Evolutionary conservation across 441 rosid species (phyloP).

Genomic region (Capsella rubella): DNA sequence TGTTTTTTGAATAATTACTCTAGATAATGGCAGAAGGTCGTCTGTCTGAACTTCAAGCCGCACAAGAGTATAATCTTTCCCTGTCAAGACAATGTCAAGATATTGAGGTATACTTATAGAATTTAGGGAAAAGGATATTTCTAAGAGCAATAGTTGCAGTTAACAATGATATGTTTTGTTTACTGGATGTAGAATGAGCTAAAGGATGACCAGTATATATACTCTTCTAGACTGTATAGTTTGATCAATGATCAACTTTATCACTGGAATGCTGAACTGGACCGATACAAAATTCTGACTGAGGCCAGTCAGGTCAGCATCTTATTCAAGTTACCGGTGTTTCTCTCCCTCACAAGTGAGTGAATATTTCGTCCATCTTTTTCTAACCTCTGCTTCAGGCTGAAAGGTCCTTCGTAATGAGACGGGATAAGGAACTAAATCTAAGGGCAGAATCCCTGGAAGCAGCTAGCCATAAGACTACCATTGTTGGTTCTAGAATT

Average conservation of each 20-base stretch:
- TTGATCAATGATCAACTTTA: conserved; percentile 83
- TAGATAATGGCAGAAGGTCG: conserved; percentile 85
- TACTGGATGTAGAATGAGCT: conserved; percentile 66
- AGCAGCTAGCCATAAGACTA: conserved; percentile 62
- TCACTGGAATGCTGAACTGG: conserved; percentile 82
- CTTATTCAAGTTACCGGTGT: conserved; percentile 37
- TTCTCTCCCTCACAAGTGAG: conserved; percentile 36
- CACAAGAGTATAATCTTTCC: conserved; percentile 68
- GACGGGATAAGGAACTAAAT: conserved; percentile 87
- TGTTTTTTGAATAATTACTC: conserved; percentile 48
- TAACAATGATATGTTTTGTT: conserved; percentile 38
- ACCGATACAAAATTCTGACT: conserved; percentile 62
- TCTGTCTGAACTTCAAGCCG: conserved; percentile 83
- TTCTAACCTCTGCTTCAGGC: conserved; percentile 64
- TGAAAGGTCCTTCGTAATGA: conserved; percentile 70
- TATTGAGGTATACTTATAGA: conserved; percentile 64
- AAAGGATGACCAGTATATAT: conserved; percentile 81
- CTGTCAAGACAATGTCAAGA: conserved; percentile 77
- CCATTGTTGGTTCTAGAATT: conserved; percentile 64
- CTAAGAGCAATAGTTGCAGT: conserved; percentile 37
- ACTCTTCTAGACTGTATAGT: conserved; percentile 71
- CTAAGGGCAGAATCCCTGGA: conserved; percentile 76
- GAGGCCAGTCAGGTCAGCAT: conserved; percentile 75
- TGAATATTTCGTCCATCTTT: conserved; percentile 34
- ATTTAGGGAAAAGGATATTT: conserved; percentile 28